Percentiles rank a stretch among this genome's conserved stretches.
These are phyloP conservation scores for Coniophora puteana DNA, from an alignment of 1,284 basidiomycete genomes.

Conservation along the genomic window DNA sequence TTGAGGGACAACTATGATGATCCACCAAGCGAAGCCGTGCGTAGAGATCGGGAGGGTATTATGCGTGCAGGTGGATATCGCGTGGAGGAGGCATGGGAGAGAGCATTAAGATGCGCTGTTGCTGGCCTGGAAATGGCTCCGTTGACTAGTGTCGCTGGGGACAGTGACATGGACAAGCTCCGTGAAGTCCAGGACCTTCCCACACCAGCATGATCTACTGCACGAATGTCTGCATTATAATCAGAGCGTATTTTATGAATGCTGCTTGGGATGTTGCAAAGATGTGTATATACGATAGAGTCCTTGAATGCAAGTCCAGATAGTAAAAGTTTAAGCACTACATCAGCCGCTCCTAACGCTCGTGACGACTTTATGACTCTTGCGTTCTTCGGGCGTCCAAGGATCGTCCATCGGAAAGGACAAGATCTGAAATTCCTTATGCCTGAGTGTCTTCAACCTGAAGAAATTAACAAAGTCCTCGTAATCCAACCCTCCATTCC, in stretches of 20 bases:
- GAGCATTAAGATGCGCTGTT: constrained; percentile 75
- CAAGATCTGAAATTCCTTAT: constrained; percentile 63
- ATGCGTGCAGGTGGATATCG: constrained; percentile 85
- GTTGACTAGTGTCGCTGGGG: constrained; percentile 18
- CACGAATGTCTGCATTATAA: too few species aligned
- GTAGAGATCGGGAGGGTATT: constrained; percentile 73
- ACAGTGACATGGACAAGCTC: too few species aligned
- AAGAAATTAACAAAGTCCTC: neutral
- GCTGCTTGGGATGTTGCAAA: neutral
- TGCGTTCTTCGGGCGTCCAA: constrained; percentile 47
- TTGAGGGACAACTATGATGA: constrained; percentile 62
- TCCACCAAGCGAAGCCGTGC: constrained; percentile 68
- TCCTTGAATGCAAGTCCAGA: constrained; percentile 3
- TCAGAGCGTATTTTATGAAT: neutral
- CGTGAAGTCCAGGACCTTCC: constrained; percentile 3
- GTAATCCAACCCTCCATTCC: too few species aligned
- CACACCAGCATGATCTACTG: constrained; percentile 36
- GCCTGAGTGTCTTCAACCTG: constrained; percentile 38
- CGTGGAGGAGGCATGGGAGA: constrained; percentile 83
- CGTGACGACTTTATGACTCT: constrained; percentile 45
- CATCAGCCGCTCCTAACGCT: constrained; percentile 34
- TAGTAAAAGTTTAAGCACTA: neutral
- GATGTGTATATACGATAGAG: constrained; percentile 2
- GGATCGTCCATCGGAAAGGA: constrained; percentile 65
- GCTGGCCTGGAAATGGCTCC: constrained; percentile 65